Percentiles rank a stretch among this genome's conserved stretches.
These are phyloP conservation scores for Lanmaoa rubissima DNA, from an alignment of 768 basidiomycete genomes.

Conservation along the genomic window DNA sequence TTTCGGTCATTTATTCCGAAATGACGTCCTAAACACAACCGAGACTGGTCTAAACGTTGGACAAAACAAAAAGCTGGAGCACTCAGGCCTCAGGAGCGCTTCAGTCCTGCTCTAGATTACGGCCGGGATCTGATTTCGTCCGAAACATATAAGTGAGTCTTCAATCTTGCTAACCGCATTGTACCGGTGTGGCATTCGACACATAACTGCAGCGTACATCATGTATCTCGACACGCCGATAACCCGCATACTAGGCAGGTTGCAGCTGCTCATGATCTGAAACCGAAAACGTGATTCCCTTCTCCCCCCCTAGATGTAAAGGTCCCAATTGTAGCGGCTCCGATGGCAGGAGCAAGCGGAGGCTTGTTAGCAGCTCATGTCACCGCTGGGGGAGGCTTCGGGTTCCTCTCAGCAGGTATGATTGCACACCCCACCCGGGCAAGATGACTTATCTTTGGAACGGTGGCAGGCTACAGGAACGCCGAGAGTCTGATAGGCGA, in stretches of 20 bases:
- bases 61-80: too few species aligned
- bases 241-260: constrained; percentile 51
- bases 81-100: too few species aligned
- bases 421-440: neutral
- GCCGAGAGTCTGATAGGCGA: constrained; percentile 47
- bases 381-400: constrained; percentile 69
- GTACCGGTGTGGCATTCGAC: too few species aligned
- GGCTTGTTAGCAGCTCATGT: constrained; percentile 62
- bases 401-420: constrained; percentile 66
- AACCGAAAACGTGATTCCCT: neutral
- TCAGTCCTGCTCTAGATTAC: too few species aligned
- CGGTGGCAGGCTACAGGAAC: constrained; percentile 44
- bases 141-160: too few species aligned
- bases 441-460: constrained; percentile 4
- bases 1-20: neutral
- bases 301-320: constrained; percentile 43
- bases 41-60: too few species aligned
- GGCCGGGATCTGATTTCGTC: too few species aligned
- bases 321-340: constrained; percentile 59
- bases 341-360: constrained; percentile 73
- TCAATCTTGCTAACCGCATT: too few species aligned
- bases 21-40: too few species aligned
- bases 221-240: constrained; percentile 38
- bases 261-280: neutral
- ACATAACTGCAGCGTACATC: neutral